Conservation (phyloP, 2,329 filamentous ascomycete species). For the Fusarium acutatum region DNA sequence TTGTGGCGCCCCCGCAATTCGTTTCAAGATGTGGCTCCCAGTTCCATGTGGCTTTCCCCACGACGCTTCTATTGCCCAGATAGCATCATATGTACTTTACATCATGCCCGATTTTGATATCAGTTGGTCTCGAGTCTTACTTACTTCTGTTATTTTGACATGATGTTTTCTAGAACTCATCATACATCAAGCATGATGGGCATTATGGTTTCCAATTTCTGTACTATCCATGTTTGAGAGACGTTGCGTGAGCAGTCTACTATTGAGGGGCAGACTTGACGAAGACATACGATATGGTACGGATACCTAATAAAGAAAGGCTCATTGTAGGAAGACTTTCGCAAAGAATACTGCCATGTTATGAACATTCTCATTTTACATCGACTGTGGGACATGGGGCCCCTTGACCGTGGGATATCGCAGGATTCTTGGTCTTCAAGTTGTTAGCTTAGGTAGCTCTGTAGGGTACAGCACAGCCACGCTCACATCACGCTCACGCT, state of each 20-base stretch:
- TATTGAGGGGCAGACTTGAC: neutral
- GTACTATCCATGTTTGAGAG: neutral
- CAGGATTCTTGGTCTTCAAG: neutral
- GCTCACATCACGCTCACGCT: neutral
- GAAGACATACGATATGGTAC: neutral
- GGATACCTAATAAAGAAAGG: neutral
- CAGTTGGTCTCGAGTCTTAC: too few species aligned
- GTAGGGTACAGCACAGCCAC: conserved; percentile 16
- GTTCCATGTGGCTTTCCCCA: conserved; percentile 15
- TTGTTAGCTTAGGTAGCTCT: neutral
- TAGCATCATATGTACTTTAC: neutral
- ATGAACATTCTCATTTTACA: neutral
- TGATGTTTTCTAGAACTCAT: neutral
- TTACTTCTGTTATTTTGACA: neutral
- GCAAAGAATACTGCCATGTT: neutral
- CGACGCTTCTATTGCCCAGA: neutral
- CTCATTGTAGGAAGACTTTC: neutral
- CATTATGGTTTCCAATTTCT: neutral
- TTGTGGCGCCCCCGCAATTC: conserved; percentile 26
- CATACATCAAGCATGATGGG: neutral
- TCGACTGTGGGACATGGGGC: neutral
- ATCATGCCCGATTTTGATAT: neutral
- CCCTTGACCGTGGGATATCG: conserved; percentile 6
- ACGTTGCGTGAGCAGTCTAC: conserved; percentile 7
- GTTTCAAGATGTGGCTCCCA: conserved; percentile 15